Base-by-base conservation (phyloP, 495 filamentous ascomycete species). In the Penicillium nucicola region DNA sequence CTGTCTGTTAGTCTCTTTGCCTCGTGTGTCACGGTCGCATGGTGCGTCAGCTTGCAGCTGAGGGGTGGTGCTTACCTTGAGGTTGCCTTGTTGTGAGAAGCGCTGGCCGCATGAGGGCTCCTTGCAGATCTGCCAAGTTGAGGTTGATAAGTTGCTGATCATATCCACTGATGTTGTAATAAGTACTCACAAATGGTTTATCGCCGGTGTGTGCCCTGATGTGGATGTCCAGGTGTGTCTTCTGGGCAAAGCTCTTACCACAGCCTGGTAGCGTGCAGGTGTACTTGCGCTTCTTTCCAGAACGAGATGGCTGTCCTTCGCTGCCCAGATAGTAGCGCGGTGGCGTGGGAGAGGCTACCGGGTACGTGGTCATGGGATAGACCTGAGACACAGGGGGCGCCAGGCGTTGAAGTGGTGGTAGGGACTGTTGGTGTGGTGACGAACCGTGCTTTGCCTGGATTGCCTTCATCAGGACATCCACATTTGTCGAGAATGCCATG, bases 181-280 rank as follows among this genome's bases (percentile, higher is more conserved):
- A 4, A 51, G 8, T 17, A 78, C 89, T 77, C 69, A 96, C 89
- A 72, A 92, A 96, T 52, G 92, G 92, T 55, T 90, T 90, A 40
- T 90, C 83, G 15, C 92, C 92, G 3, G 92, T 96, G 61, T 97
- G 92, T 8, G 90, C 86, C 60, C 92, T 81, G 37, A 79, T 86
- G 60, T 97, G 92, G 32, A 95, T 97, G 51, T 95, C 90, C 32
- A 96, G 78, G 64, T 97, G 91, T 2, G 92, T 97, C 68, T 92
- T 96, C 64, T 97, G 92, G 48, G 83, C 82, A 68, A 96, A 96
- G 53, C 77, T 82, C 72, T 93, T 96, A 49, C 78, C 73, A 59
- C 92, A 97, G 12, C 84, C 80, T 11, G 83, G 78, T 28, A 91
- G 79, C 18, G 77, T 81, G 69, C 92, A 97, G 20, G 80, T 69